These are phyloP conservation scores for Oryza longistaminata DNA, from an alignment of 176 grass and related monocot species.

Conservation along the genomic window DNA sequence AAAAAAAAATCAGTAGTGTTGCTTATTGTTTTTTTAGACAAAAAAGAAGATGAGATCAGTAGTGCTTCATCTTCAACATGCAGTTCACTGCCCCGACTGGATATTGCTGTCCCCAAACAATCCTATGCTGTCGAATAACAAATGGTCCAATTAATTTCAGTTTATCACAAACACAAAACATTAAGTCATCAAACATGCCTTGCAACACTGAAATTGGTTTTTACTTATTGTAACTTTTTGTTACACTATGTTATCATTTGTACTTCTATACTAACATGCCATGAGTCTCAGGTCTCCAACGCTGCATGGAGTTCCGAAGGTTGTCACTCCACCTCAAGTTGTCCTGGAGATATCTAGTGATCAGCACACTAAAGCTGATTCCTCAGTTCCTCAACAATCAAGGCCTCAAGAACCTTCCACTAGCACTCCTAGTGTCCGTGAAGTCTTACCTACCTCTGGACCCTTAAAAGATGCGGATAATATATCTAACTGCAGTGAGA, in stretches of 20 bases:
- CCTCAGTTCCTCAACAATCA: conserved; percentile 52
- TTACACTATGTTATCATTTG: background rate
- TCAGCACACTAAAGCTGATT: conserved; percentile 52
- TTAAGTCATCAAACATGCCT: conserved; percentile 23
- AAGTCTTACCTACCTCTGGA: conserved; percentile 56
- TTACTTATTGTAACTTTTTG: background rate
- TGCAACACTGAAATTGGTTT: background rate
- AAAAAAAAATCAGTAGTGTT: background rate
- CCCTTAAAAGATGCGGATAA: conserved; percentile 76
- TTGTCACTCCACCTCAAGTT: conserved; percentile 27
- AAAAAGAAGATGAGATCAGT: background rate
- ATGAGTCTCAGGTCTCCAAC: conserved; percentile 64
- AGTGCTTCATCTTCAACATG: background rate
- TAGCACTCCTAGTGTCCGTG: conserved; percentile 61
- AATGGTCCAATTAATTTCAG: background rate
- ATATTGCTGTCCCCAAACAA: background rate
- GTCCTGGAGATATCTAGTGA: conserved; percentile 60
- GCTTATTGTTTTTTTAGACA: background rate
- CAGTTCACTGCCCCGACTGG: background rate
- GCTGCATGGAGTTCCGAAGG: conserved; percentile 76
- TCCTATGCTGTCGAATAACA: background rate
- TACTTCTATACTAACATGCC: conserved; percentile 27
- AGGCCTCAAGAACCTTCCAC: conserved; percentile 66
- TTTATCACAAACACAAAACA: background rate
- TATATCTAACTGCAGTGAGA: conserved; percentile 87